Evolutionary conservation across 352 stramenopile species (phyloP), one percentile per base, ranked within the genome.

Genomic region (Globisporangium megalacanthum): DNA sequence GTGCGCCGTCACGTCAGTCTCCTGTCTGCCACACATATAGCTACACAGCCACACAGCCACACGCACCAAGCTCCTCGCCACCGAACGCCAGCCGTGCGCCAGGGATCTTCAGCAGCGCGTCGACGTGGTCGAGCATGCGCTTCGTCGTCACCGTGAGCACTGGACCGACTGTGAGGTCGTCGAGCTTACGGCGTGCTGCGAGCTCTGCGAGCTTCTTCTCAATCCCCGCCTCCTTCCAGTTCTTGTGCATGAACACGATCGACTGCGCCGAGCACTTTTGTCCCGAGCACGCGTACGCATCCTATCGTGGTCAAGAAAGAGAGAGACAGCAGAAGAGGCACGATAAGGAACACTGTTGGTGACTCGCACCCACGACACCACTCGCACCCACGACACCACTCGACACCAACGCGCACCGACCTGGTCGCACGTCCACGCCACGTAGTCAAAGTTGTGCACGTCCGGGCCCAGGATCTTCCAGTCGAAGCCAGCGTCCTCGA

Each of bases 241-340:
- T 98, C 66, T 98, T 94, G 79, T 99, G 97, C 71, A 98, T 91
- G 76, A 99, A 99, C 33, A 99, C 75, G 58, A 99, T 98, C 49
- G 94, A 99, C 74, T 99, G 93, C 10, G 97, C 97, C 17, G 92
- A 98, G 79, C 97, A 99, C 83, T 99, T 99, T 73, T 99, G 97
- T 39, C 96, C 97, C n/a, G 86, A 96, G 66, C 83, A 98, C 22
- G 96, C 97, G 67, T 99, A 99, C 9, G 97, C 96, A 73, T 99
- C 97, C 85, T 81, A 19, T 29, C 25, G 25, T 29, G 25, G 25
- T 29, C 25, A 6, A 47, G 41, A 47, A 6, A 47, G 41, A 47
- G 15, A 47, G 15, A 22, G 0, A 22, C 15, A 19, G 19, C 15
- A 54, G 4, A 51, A 31, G 4, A 51, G 22, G 29, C 6, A 49